Conservation (phyloP, 225 moss, liverwort and hornwort genomes). For the Ulota crispa region DNA sequence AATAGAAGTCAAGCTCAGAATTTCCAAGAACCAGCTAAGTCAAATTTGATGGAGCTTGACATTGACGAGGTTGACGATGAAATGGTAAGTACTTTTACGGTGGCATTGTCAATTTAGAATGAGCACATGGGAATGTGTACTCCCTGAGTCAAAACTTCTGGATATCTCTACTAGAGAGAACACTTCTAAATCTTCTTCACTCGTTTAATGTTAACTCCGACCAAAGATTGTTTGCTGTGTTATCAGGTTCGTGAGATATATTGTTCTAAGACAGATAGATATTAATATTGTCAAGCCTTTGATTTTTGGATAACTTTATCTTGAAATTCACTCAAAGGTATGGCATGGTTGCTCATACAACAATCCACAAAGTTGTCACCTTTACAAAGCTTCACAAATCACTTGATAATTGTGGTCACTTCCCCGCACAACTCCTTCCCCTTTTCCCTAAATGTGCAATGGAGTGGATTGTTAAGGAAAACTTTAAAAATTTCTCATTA, state of each 20-base stretch:
- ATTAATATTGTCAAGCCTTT: background rate
- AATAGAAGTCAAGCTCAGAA: constrained; percentile 22
- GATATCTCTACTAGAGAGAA: background rate
- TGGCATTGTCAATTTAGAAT: background rate
- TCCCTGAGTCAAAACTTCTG: constrained; percentile 1
- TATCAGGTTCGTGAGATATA: background rate
- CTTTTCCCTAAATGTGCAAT: too few species aligned
- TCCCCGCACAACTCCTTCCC: too few species aligned
- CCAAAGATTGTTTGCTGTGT: background rate
- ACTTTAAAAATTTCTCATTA: too few species aligned
- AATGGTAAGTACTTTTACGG: constrained; percentile 38
- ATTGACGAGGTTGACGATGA: constrained; percentile 52
- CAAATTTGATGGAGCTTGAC: constrained; percentile 62
- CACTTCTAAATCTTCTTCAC: background rate
- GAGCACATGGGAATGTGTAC: background rate
- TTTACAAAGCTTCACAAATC: too few species aligned
- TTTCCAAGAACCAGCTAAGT: constrained; percentile 4
- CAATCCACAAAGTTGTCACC: too few species aligned
- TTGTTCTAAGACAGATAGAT: background rate
- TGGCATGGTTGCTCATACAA: too few species aligned
- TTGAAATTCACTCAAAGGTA: too few species aligned
- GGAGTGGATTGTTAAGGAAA: too few species aligned
- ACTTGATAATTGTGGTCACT: too few species aligned
- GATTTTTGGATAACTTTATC: too few species aligned
- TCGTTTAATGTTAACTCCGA: background rate